phyloP scores from a whole-genome alignment of 2,329 filamentous ascomycete genomes.

The Emergomyces pasteurianus region DNA sequence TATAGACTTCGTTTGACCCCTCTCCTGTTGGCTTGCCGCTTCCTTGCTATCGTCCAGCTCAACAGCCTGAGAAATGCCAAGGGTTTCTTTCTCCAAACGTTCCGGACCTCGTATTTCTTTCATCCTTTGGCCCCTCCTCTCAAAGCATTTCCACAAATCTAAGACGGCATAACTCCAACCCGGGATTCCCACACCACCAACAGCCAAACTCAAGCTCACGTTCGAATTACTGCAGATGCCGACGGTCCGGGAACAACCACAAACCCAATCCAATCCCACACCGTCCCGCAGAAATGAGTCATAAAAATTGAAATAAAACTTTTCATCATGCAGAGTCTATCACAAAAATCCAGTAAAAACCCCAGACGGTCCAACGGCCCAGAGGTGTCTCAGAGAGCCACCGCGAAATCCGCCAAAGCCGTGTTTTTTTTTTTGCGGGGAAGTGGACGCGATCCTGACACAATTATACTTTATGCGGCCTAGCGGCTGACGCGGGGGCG shows the following conservation, averaged over 20 bases:
- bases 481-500: conserved; percentile 3
- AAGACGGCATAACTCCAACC: not conserved
- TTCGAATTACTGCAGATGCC: too few species aligned
- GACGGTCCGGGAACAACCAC: too few species aligned
- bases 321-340: not conserved
- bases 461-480: conserved; percentile 3
- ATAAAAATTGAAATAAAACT: not conserved
- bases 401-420: too few species aligned
- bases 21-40: not conserved
- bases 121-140: not conserved
- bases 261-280: not conserved
- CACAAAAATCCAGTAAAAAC: not conserved
- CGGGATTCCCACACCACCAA: not conserved
- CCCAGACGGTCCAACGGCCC: not conserved
- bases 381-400: not conserved
- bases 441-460: not conserved
- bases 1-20: not conserved
- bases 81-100: not conserved
- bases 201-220: not conserved
- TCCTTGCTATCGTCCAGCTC: too few species aligned
- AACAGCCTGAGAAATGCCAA: too few species aligned
- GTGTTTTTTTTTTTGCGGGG: not conserved
- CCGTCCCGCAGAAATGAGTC: not conserved
- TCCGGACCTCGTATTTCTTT: not conserved
- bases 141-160: not conserved